Base-by-base conservation (phyloP, 805 yeast species). In the Wickerhamomyces hampshirensis region DNA sequence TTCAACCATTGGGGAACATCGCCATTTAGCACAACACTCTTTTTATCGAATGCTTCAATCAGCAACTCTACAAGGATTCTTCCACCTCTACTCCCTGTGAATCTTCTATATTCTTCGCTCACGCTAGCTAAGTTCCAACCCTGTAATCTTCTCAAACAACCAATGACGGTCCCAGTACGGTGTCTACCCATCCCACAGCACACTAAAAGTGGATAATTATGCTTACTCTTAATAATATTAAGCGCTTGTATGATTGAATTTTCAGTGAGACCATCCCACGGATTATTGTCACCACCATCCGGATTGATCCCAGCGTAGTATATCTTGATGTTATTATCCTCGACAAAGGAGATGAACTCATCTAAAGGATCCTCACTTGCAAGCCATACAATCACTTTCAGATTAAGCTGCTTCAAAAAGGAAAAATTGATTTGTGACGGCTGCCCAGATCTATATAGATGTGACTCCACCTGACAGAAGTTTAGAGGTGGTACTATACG, bases 121-220 rank as follows among this genome's bases (percentile, higher is more conserved):
- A 91, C 93, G 57, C 84, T 51, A 9, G 98, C 96, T 55, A 91
- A 65, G 53, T 94, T 93, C 98, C 98, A 91, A n/a, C 94, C 91
- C 68, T 93, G 97, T 14, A 93, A 65, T 41, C 96, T 71, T 44
- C 98, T 67, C 31, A 91, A 64, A 59, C 98, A 91, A 1, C 98
- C 98, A 41, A 93, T 77, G 4, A 93, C 96, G 0, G 98, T 89
- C 1, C 98, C 98, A 0, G 98, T 89, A 46, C 98, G 70, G 59
- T 91, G 98, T 48, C 98, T 69, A 0, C 98, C 98, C 98, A 93
- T 93, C 11, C 97, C 96, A 52, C 98, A 93, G 59, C 98, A 93
- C 5, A 89, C 89, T 34, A 93, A 64, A 43, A 93, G 51, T 0
- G 98, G 98, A 52, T 86, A 85, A 56, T 79, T 77, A n/a, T 75